Evolutionary conservation across 2,329 filamentous ascomycete species (phyloP), one percentile per base, ranked within the genome.

Genomic region (Massarina eburnea): DNA sequence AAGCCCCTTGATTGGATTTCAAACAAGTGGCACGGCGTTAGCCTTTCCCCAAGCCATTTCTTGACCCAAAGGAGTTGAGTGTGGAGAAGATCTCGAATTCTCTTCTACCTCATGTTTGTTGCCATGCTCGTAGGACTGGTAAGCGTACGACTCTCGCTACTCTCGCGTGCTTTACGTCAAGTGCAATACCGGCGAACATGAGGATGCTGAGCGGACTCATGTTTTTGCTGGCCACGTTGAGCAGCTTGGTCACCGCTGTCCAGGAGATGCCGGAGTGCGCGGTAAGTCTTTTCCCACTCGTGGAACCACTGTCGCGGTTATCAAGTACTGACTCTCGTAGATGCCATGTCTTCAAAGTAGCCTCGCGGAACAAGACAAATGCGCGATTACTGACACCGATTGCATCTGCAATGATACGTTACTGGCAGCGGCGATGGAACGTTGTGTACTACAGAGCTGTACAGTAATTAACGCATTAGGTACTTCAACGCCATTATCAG

Each of bases 401-500:
- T 40, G 38, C 24, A 40, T 40, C 15, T 40, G 38, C 26, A 20
- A 7, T 17, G 18, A 29, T 20, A 12, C 14, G 12, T 8, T 24
- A 10, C 24, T 40, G 12, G 30, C 6, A 18, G 17, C 22, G 12
- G 18, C 38, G 7, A 29, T 40, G 19, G 24, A 40, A 40, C n/a
- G 20, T 8, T 40, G 38, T 17, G 38, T 40, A 15, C n/a, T 40
- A 9, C 15, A 29, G 21, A 29, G 15, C 30, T 40, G 55, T 20
- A 51, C 53, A 3, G 38, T 58, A 1, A 54, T 46, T 29, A 46
- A 58, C 39, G 46, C 45, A 17, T 35, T 58, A 9, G 34, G 51
- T 54, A 46, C 38, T 36, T 24, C 17, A 10, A 12, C 15, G 20
- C 20, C 10, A 5, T 15, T 19, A 12, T 8, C 12, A 7, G 4